Conservation (phyloP, 768 basidiomycete genomes). For the Nevesoporus exiguus region DNA sequence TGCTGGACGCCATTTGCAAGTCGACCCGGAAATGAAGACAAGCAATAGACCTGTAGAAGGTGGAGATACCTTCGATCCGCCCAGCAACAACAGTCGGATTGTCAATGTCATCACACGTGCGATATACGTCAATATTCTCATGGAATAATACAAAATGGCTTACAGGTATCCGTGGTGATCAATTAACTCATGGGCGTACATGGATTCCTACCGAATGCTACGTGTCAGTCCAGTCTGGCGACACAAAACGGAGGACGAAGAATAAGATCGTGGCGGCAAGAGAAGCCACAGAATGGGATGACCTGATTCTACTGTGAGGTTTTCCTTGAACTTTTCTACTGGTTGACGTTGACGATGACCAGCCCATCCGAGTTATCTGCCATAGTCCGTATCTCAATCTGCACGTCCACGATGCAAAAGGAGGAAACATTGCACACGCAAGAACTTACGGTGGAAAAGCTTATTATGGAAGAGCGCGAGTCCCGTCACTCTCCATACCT, state of each 20-base stretch:
- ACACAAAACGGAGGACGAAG: not conserved
- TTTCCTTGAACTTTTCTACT: not conserved
- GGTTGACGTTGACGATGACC: not conserved
- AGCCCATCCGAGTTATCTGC: not conserved
- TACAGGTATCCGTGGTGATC: not conserved
- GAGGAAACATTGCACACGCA: not conserved
- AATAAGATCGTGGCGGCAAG: not conserved
- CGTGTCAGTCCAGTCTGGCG: not conserved
- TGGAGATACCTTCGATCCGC: not conserved
- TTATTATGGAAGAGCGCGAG: not conserved
- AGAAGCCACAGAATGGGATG: not conserved
- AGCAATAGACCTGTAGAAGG: not conserved
- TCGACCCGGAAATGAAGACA: too few relatives aligned
- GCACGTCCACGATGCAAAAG: not conserved
- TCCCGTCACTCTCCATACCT: too few relatives aligned
- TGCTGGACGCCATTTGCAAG: too few relatives aligned
- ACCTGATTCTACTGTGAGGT: not conserved
- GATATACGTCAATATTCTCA: not conserved
- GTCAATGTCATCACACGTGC: not conserved
- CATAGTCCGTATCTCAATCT: not conserved
- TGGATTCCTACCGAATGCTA: not conserved
- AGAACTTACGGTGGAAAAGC: not conserved
- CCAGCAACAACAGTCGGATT: not conserved
- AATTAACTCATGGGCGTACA: not conserved
- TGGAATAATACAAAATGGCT: not conserved